Base-by-base conservation (phyloP, 495 filamentous ascomycete species). In the Symbiotaphrina buchneri region DNA sequence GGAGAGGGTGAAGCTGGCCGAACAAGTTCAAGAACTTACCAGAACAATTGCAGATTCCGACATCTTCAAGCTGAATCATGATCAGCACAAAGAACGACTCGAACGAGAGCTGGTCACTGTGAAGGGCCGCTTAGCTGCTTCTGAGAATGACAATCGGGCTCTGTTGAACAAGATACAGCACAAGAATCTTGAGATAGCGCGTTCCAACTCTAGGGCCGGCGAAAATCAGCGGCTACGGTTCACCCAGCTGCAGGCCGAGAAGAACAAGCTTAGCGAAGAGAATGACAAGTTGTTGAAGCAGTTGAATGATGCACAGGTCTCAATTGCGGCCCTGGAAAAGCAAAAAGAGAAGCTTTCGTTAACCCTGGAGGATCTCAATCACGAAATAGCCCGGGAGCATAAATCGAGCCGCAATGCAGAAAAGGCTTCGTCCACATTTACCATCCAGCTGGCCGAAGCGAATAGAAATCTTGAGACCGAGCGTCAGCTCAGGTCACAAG, bases 91-190 rank as follows among this genome's bases (percentile, higher is more conserved):
- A 44, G 81, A 94, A 45, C 74, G 90, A 5, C 56, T 92, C 4
- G 85, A 94, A 45, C 64, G 80, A 25, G 87, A 97, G 45, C 61
- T 92, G n/a, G 74, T 82, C 21, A 92, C 84, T 1, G 65, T 93
- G 23, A 91, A 85, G 44, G 84, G 85, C 34, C 72, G 87, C 18
- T 61, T 97, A 30, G 67, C 74, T 8, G 87, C 87, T 18, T 95
- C 87, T 0, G 87, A 97, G 43, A 94, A 95, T 43, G 87, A 95
- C 52, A 95, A 95, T 42, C 73, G 80, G n/a, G 71, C 83, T 21
- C 58, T 97, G 0, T 61, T 95, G 28, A 97, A 93, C 46, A 95
- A 95, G 50, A 61, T 97, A 7, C 87, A 97, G 41, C 85, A 94
- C 43, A 97, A 97, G 61, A 90, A 90, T 27, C 68, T 97, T 5